Conservation (phyloP, 208 protist species). For the Vickermania spadyakhi region DNA sequence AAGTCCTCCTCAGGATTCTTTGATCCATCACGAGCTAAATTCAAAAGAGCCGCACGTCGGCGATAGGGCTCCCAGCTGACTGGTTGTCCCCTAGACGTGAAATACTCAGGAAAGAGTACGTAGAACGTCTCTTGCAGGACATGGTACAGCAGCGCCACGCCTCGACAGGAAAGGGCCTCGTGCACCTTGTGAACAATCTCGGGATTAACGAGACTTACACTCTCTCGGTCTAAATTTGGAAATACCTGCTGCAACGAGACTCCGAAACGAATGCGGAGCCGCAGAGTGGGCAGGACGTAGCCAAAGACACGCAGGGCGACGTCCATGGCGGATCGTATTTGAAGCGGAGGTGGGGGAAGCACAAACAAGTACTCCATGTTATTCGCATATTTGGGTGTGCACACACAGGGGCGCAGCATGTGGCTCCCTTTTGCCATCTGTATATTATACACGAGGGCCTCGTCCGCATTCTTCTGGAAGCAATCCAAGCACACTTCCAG, state of each 20-base stretch:
- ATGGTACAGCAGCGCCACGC: constrained; percentile 34
- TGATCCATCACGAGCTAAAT: neutral
- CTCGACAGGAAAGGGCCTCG: constrained; percentile 11
- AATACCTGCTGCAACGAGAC: constrained; percentile 20
- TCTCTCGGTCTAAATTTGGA: neutral
- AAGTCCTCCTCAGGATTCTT: neutral
- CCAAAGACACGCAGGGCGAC: constrained; percentile 5
- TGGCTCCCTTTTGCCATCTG: neutral
- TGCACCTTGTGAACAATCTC: constrained; percentile 20
- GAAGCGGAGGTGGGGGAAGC: neutral
- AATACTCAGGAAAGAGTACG: constrained; percentile 28
- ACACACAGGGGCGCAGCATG: neutral
- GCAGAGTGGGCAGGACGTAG: constrained; percentile 3
- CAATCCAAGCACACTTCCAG: constrained; percentile 30
- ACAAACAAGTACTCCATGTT: neutral
- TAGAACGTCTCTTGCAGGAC: constrained; percentile 14
- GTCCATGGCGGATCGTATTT: neutral
- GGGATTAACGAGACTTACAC: neutral
- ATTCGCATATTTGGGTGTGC: neutral
- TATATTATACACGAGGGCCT: neutral
- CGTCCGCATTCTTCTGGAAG: neutral
- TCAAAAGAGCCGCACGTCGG: neutral
- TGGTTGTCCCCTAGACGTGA: constrained; percentile 19
- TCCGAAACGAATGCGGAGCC: constrained; percentile 23
- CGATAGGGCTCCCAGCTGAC: constrained; percentile 18